phyloP scores from a whole-genome alignment of 306 rosid species.

The Cotoneaster glaucophyllus region DNA sequence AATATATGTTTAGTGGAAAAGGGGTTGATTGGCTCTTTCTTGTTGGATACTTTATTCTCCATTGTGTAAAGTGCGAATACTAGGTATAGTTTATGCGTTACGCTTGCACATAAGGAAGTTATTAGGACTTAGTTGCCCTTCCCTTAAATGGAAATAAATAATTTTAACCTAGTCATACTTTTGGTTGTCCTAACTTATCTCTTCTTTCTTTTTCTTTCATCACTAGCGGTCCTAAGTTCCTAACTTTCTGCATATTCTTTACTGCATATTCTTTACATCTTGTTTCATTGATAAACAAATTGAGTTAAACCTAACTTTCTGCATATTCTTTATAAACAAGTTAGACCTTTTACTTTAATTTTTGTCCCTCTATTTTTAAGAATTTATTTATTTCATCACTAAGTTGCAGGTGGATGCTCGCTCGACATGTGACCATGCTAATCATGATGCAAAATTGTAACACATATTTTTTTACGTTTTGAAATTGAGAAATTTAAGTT shows the following conservation, averaged over 20 bases:
- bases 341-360: neutral
- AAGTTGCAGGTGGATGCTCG: too few species aligned
- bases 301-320: too few species aligned
- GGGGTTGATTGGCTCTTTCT: neutral
- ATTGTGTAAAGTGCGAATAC: neutral
- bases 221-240: neutral
- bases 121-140: neutral
- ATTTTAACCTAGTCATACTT: neutral
- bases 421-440: neutral
- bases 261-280: too few species aligned
- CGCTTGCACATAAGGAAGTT: too few species aligned
- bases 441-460: neutral
- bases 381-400: neutral
- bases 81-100: too few species aligned
- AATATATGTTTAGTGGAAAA: neutral
- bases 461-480: neutral
- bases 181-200: neutral
- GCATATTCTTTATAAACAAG: neutral
- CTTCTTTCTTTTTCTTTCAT: neutral
- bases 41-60: neutral
- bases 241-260: too few species aligned
- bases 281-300: too few species aligned
- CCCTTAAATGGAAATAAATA: neutral
- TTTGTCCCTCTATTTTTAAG: neutral
- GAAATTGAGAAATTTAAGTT: neutral